Conservation (phyloP, 202 grass and related monocot species). For the Schoenoplectus tabernaemontani region DNA sequence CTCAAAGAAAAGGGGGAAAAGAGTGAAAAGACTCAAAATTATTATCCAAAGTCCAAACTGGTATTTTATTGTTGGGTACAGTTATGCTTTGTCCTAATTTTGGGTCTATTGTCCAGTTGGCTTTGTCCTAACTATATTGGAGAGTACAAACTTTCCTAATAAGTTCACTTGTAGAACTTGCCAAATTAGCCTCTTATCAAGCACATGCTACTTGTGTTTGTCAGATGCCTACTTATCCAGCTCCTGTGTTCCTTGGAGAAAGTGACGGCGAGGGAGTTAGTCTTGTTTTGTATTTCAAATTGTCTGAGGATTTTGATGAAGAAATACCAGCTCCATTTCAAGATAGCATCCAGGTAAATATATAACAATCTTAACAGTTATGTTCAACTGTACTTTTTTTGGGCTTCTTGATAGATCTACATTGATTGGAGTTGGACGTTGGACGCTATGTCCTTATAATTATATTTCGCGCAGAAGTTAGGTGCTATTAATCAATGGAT, state of each 20-base stretch:
- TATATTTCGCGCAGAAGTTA: background rate
- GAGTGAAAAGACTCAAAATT: background rate
- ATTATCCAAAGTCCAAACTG: background rate
- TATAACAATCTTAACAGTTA: background rate
- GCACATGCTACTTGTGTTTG: too few relatives aligned
- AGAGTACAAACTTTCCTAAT: background rate
- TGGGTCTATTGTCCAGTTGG: background rate
- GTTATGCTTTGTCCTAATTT: background rate
- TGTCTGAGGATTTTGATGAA: constrained; percentile 82
- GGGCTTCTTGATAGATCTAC: background rate
- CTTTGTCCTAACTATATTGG: background rate
- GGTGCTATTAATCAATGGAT: background rate
- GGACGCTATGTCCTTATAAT: too few relatives aligned
- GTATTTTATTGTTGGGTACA: background rate
- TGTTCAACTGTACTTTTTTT: background rate
- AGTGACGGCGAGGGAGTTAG: constrained; percentile 75
- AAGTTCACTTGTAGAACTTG: background rate
- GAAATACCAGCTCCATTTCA: constrained; percentile 72
- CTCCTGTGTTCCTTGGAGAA: constrained; percentile 87
- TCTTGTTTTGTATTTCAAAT: constrained; percentile 78
- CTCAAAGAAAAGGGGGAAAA: too few relatives aligned
- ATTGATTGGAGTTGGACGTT: too few relatives aligned
- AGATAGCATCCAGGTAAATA: constrained; percentile 69
- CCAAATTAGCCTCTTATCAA: background rate
- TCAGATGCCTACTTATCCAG: constrained; percentile 94